Evolutionary conservation across 179 eudicot species (phyloP).

Genomic region (Gypsophila paniculata): DNA sequence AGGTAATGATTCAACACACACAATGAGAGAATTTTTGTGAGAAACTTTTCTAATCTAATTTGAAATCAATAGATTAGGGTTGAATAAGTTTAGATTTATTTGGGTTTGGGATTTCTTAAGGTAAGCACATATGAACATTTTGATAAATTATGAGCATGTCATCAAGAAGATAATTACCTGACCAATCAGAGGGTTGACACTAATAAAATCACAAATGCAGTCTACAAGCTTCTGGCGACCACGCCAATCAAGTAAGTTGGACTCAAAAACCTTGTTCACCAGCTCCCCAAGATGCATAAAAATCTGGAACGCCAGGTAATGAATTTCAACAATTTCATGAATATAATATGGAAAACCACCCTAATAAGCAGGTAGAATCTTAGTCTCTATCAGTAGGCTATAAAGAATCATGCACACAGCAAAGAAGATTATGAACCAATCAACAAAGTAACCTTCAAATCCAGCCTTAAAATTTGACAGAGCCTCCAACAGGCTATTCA

Average conservation of each 20-base stretch:
- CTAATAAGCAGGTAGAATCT: neutral
- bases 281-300: slow-evolving; percentile 61
- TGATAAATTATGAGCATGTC: neutral
- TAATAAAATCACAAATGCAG: slow-evolving; percentile 70
- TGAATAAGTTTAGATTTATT: no score
- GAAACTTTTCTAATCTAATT: no score
- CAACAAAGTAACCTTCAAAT: neutral
- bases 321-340: neutral
- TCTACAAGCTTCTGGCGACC: slow-evolving; percentile 73
- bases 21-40: no score
- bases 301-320: slow-evolving; percentile 40
- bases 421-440: neutral
- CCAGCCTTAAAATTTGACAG: slow-evolving; percentile 4
- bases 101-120: no score
- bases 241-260: slow-evolving; percentile 63
- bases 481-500: neutral
- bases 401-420: neutral
- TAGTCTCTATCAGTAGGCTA: neutral
- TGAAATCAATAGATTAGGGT: no score
- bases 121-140: neutral
- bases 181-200: slow-evolving; percentile 61
- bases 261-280: slow-evolving; percentile 58
- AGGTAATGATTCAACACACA: no score
- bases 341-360: neutral
- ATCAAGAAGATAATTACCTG: slow-evolving; percentile 51